phyloP scores from a whole-genome alignment of 108 stramenopile species.

The Discostella stelligeroides region DNA sequence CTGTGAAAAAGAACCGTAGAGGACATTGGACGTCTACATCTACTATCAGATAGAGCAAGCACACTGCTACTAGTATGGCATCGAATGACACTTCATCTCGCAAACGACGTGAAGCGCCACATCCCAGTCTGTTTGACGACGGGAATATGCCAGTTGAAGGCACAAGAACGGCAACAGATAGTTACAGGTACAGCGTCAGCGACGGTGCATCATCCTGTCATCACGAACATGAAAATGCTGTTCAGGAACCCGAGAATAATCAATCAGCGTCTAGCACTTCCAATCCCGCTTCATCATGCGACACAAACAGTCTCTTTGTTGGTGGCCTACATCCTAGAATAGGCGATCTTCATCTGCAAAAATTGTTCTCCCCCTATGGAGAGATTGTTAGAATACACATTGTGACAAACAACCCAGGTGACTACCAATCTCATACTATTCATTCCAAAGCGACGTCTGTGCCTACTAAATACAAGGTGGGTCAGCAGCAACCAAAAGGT shows the following conservation, averaged over 20 bases:
- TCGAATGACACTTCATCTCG: slow-evolving; percentile 3
- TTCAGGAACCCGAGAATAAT: background rate
- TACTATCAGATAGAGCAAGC: no score
- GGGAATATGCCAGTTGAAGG: background rate
- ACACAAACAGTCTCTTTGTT: slow-evolving; percentile 40
- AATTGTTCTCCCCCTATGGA: slow-evolving; percentile 49
- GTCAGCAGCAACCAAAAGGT: slow-evolving; percentile 37
- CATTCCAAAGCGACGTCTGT: slow-evolving; percentile 25
- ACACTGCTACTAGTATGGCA: background rate
- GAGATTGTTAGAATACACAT: slow-evolving; percentile 36
- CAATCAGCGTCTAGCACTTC: background rate
- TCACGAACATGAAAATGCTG: background rate
- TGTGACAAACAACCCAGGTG: slow-evolving; percentile 22
- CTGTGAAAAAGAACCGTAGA: no score
- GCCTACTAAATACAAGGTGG: slow-evolving; percentile 19
- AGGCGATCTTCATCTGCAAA: slow-evolving; percentile 39
- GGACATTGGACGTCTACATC: no score
- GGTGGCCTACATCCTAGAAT: slow-evolving; percentile 43
- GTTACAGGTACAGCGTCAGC: no score
- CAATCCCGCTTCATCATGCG: slow-evolving; percentile 11
- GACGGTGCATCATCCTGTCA: background rate
- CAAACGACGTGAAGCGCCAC: background rate
- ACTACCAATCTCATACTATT: background rate
- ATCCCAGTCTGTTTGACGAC: background rate
- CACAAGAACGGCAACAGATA: background rate